Conservation (phyloP, 2,329 filamentous ascomycete genomes). For the Cryphonectria parasitica region DNA sequence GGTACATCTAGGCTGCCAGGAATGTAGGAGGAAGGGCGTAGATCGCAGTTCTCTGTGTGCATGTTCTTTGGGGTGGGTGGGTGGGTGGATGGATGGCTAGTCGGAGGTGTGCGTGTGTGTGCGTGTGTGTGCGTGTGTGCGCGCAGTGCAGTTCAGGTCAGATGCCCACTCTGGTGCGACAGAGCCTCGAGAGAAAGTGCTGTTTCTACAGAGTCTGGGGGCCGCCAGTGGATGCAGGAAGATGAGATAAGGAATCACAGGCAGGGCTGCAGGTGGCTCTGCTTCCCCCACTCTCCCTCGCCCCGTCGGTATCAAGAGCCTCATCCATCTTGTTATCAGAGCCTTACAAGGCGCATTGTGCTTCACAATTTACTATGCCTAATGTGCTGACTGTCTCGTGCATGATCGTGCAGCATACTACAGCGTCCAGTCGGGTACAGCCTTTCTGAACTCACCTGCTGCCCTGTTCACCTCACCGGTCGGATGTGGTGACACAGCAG, state of each 20-base stretch:
- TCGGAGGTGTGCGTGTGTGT: not conserved
- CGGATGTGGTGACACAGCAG: not conserved
- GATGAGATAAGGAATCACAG: not conserved
- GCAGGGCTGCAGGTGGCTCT: not conserved
- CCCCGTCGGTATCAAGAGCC: not conserved
- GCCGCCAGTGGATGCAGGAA: not conserved
- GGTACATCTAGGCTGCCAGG: not conserved
- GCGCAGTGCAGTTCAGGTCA: not conserved
- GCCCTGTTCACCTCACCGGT: not conserved
- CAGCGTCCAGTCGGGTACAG: not conserved
- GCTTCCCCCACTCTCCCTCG: not conserved
- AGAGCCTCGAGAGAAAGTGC: not conserved
- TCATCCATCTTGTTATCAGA: not conserved
- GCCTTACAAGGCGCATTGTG: not conserved
- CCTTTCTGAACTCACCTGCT: not conserved
- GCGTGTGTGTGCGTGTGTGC: not conserved
- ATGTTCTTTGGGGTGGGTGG: not conserved
- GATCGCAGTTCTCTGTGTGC: not conserved
- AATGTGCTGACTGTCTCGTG: not conserved
- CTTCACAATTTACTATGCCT: not conserved
- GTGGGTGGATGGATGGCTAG: not conserved
- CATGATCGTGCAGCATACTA: too few relatives aligned
- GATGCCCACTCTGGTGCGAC: not conserved
- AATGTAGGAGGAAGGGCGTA: not conserved
- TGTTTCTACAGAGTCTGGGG: constrained; percentile 20